Conservation (phyloP, 768 basidiomycete genomes). For the Vishniacozyma victoriae region DNA sequence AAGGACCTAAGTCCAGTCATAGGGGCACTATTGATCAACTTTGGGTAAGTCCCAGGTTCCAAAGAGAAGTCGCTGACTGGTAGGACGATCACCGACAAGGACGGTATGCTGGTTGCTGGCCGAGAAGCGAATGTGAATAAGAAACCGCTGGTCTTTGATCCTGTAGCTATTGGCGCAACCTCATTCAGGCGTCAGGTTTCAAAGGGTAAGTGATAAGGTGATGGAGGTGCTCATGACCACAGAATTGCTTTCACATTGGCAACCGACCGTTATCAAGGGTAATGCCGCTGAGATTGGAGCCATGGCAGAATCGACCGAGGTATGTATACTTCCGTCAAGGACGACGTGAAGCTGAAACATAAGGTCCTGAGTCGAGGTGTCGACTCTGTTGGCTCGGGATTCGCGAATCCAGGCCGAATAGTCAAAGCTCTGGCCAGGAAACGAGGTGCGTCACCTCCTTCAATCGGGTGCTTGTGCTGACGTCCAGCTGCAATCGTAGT, state of each 20-base stretch:
- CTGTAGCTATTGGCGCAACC: slow-evolving; percentile 85
- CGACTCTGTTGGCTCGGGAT: slow-evolving; percentile 72
- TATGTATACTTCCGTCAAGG: slow-evolving; percentile 46
- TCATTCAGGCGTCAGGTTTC: slow-evolving; percentile 61
- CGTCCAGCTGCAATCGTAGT: slow-evolving; percentile 68
- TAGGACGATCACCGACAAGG: slow-evolving; percentile 51
- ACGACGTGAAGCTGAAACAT: not conserved
- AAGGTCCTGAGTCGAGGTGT: slow-evolving; percentile 75
- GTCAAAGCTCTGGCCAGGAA: slow-evolving; percentile 64
- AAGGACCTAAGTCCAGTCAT: slow-evolving; percentile 63
- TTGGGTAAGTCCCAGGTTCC: slow-evolving; percentile 52
- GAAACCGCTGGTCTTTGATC: slow-evolving; percentile 81
- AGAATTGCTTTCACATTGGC: slow-evolving; percentile 71
- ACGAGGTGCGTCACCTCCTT: slow-evolving; percentile 62
- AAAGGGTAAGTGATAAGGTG: slow-evolving; percentile 50
- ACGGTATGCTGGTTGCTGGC: slow-evolving; percentile 70
- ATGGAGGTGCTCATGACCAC: not conserved
- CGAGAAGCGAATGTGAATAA: slow-evolving; percentile 59
- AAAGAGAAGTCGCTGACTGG: not conserved
- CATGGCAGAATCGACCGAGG: slow-evolving; percentile 70
- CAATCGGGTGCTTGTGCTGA: not conserved
- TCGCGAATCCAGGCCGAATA: slow-evolving; percentile 65
- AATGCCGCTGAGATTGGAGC: slow-evolving; percentile 80
- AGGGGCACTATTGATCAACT: slow-evolving; percentile 73
- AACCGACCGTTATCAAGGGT: slow-evolving; percentile 87